Base-by-base conservation (phyloP, 306 rosid genomes). In the Citrullus colocynthis region DNA sequence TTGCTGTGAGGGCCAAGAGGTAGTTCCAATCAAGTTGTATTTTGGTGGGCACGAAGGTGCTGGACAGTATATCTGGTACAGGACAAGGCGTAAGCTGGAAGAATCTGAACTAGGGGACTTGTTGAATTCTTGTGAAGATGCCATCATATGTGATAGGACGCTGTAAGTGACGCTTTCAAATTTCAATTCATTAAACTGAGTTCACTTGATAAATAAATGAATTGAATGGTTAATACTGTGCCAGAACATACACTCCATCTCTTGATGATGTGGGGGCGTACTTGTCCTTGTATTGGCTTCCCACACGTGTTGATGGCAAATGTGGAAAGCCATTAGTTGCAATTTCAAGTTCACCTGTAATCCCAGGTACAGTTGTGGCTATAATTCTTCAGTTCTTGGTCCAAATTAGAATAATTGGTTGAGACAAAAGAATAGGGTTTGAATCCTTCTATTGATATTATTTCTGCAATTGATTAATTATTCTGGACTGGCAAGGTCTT, bases 31-130 rank as follows among this genome's bases (percentile, higher is more conserved):
- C 51, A 89, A 83, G 80, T 78, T 71, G 60, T 95, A 95, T 91
- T 89, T 95, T 81, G 99, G 99, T 52, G 99, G 99, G 70, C 89
- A 88, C 77, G 97, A 95, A 86, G 99, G 96, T 63, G 81, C 78
- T 88, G 97, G 99, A 77, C 87, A 90, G 83, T 92, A 85, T 80
- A 70, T 85, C 81, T 95, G 98, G 99, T 95, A 87, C 82, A 83
- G 83, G 80, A 79, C 91, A 76, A 83, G 81, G 72, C 83, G 82
- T 83, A 90, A 86, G 86, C 87, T 90, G 80, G 89, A 87, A 78
- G 92, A 84, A 79, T 85, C 93, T 81, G 91, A 88, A 12, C 72
- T 92, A 74, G 78, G 80, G 79, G 87, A 88, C 83, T 75, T 89
- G 78, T 83, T 88, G 71, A 81, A 85, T 84, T 85, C 86, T 75